Conservation (phyloP, 2,329 filamentous ascomycete genomes). For the Ustulina deusta region DNA sequence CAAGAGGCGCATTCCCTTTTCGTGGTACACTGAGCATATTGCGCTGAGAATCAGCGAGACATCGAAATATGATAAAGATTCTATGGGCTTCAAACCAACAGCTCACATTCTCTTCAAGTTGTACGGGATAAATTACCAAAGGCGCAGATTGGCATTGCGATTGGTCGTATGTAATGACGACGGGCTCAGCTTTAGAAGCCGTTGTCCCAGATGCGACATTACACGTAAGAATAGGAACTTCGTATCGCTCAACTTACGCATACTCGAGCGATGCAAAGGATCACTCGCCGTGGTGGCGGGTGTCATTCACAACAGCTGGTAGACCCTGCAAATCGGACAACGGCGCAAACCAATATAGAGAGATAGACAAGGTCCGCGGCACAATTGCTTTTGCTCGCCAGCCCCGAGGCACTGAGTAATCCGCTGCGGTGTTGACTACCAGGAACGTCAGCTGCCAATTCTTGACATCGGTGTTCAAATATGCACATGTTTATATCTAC, state of each 20-base stretch:
- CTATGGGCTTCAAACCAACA: neutral
- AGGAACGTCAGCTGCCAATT: neutral
- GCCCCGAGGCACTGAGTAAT: slow-evolving; percentile 15
- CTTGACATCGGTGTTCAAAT: neutral
- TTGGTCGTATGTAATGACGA: neutral
- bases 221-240: neutral
- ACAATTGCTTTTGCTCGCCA: slow-evolving; percentile 18
- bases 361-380: neutral
- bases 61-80: slow-evolving; percentile 4
- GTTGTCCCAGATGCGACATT: neutral
- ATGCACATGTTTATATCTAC: neutral
- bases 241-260: neutral
- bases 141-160: neutral
- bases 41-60: neutral
- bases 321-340: neutral
- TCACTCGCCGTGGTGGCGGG: neutral
- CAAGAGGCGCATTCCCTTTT: neutral
- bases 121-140: slow-evolving; percentile 11
- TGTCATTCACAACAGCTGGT: neutral
- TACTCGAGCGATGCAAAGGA: neutral
- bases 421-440: slow-evolving; percentile 3
- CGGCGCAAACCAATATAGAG: slow-evolving; percentile 12
- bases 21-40: neutral
- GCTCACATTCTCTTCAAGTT: neutral
- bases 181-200: neutral